Evolutionary conservation across 2,329 filamentous ascomycete genomes (phyloP).

Genomic region (Curvularia lunata): DNA sequence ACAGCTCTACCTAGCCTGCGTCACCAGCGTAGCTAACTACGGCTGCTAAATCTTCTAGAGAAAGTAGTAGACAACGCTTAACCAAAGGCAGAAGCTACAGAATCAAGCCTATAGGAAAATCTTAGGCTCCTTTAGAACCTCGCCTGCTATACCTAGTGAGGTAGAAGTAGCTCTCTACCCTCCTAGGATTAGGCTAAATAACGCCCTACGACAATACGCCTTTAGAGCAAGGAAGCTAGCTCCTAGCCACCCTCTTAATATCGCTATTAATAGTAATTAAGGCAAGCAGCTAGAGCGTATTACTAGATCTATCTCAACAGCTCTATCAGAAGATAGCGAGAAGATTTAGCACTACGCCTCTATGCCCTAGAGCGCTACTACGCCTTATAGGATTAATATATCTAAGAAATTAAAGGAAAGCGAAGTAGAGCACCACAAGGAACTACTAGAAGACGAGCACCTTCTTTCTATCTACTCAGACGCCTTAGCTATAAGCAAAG

Average conservation of each 20-base stretch:
- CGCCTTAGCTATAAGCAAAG: not conserved
- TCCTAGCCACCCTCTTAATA: not conserved
- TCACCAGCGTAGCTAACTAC: too few relatives aligned
- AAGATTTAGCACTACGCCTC: too few relatives aligned
- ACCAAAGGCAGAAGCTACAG: not conserved
- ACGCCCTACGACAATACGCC: constrained; percentile 1
- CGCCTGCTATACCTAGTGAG: not conserved
- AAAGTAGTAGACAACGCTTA: not conserved
- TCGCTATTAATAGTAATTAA: not conserved
- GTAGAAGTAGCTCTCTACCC: not conserved
- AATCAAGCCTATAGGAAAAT: too few relatives aligned
- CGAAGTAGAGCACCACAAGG: not conserved
- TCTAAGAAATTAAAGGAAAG: not conserved
- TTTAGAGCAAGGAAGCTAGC: constrained; percentile 1
- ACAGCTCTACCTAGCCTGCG: too few relatives aligned
- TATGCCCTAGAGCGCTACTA: not conserved
- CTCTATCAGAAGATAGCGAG: too few relatives aligned
- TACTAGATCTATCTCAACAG: too few relatives aligned
- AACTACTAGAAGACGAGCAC: not conserved
- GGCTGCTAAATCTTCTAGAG: not conserved
- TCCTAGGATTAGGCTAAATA: not conserved
- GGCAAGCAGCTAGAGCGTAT: not conserved
- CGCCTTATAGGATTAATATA: not conserved
- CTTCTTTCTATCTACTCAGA: not conserved
- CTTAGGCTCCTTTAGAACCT: not conserved